A percentile compares a stretch with the other conserved stretches of the same genome.
Evolutionary conservation across 2,329 filamentous ascomycete species (phyloP).

Genomic region (Penicillium sp.): DNA sequence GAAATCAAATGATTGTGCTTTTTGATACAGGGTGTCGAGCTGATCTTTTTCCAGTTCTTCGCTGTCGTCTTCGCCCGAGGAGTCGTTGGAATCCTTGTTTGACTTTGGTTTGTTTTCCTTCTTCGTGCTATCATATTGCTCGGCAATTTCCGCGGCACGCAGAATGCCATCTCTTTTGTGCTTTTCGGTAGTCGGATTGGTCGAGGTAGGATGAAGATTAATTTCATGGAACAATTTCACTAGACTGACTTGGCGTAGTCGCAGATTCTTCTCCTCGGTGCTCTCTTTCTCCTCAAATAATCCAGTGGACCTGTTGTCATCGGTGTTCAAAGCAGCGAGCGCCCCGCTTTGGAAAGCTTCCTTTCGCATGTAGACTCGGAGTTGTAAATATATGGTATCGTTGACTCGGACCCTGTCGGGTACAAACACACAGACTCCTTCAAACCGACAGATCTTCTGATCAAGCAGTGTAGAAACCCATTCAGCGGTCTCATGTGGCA

Average conservation of each 20-base stretch:
- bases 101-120: conserved; percentile 40
- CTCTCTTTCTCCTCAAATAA: conserved; percentile 85
- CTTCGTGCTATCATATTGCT: conserved; percentile 66
- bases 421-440: conserved; percentile 83
- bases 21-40: conserved; percentile 88
- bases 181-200: conserved; percentile 71
- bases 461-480: conserved; percentile 94
- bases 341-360: conserved; percentile 67
- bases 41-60: conserved; percentile 93
- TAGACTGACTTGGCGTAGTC: conserved; percentile 79
- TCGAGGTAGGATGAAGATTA: conserved; percentile 70
- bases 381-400: conserved; percentile 89
- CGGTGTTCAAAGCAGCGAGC: conserved; percentile 49
- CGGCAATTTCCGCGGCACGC: conserved; percentile 81
- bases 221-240: conserved; percentile 89
- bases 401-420: conserved; percentile 83
- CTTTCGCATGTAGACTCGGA: conserved; percentile 72
- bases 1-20: conserved; percentile 96
- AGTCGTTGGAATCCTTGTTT: conserved; percentile 41
- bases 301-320: conserved; percentile 68
- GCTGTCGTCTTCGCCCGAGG: conserved; percentile 72
- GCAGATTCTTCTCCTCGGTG: conserved; percentile 75
- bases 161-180: conserved; percentile 81
- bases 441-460: conserved; percentile 82
- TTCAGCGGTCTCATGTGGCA: conserved; percentile 80